phyloP scores from a whole-genome alignment of 768 basidiomycete genomes.

The Boletus bicolor region DNA sequence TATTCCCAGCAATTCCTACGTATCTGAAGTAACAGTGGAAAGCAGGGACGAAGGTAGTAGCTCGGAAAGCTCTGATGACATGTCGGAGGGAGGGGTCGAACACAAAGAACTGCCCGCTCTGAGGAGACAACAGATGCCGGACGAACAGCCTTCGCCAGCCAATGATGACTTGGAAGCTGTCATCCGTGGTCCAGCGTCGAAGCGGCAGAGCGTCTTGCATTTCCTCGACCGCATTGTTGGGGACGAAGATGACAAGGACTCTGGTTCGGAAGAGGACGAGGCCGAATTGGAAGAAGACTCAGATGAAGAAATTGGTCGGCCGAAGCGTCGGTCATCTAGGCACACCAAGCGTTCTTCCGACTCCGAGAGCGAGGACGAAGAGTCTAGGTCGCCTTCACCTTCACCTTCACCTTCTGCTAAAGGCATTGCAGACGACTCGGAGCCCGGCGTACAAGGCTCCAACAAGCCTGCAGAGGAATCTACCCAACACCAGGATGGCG shows the following conservation, averaged over 20 bases:
- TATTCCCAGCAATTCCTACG: constrained; percentile 31
- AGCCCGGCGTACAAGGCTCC: constrained; percentile 26
- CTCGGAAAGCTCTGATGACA: constrained; percentile 33
- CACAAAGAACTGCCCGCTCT: constrained; percentile 5
- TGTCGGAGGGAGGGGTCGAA: constrained; percentile 17
- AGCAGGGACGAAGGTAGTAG: constrained; percentile 40
- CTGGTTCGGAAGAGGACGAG: constrained; percentile 39
- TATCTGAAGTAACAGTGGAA: constrained; percentile 38
- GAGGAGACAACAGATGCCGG: background rate
- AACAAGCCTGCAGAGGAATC: background rate
- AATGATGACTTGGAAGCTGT: constrained; percentile 38
- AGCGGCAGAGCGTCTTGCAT: constrained; percentile 19
- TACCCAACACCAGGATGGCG: background rate
- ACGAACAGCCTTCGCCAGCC: constrained; percentile 1
- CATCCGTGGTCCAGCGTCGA: constrained; percentile 38
- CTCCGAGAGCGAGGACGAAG: constrained; percentile 36
- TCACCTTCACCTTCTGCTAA: constrained; percentile 22
- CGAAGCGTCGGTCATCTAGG: constrained; percentile 33
- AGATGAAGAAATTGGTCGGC: constrained; percentile 32
- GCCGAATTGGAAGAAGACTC: constrained; percentile 42
- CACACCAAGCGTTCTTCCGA: constrained; percentile 32
- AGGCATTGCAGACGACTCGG: constrained; percentile 32
- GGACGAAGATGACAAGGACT: constrained; percentile 33
- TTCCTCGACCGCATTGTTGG: constrained; percentile 31
- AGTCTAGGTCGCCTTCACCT: constrained; percentile 13